Percentiles rank a stretch among this genome's conserved stretches.
phyloP scores from a whole-genome alignment of 2,329 filamentous ascomycete genomes.

The Colletotrichum nymphaeae region DNA sequence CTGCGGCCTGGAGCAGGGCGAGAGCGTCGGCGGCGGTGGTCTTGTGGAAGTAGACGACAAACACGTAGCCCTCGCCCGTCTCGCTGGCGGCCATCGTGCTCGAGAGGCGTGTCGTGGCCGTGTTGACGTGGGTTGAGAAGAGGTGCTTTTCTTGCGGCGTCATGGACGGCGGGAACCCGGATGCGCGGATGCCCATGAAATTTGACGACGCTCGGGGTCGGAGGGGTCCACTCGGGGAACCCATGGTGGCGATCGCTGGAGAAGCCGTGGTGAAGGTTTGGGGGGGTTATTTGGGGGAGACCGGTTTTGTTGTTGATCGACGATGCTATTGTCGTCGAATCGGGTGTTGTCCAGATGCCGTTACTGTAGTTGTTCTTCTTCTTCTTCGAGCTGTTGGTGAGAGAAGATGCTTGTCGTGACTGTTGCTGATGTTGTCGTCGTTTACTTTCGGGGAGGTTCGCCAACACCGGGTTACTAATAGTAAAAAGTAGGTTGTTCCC shows the following conservation, averaged over 20 bases:
- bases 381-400: not conserved
- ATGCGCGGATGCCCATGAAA: conserved; percentile 31
- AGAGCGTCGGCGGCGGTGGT: conserved; percentile 28
- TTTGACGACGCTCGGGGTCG: conserved; percentile 33
- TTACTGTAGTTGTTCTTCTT: not conserved
- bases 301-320: not conserved
- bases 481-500: not conserved
- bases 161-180: conserved; percentile 26
- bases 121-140: conserved; percentile 29
- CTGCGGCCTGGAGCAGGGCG: conserved; percentile 24
- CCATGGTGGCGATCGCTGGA: conserved; percentile 34
- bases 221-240: conserved; percentile 33
- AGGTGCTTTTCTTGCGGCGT: conserved; percentile 31
- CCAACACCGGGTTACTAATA: not conserved
- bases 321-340: not conserved
- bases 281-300: not conserved
- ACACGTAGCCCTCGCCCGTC: conserved; percentile 11
- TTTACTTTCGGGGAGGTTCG: not conserved
- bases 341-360: not conserved
- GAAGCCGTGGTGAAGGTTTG: conserved; percentile 33
- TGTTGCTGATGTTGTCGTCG: not conserved
- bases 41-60: conserved; percentile 35
- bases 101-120: conserved; percentile 28
- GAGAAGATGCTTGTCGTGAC: not conserved
- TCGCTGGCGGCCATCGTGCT: conserved; percentile 32